These are phyloP conservation scores for Globisporangium paddicum DNA, from an alignment of 352 stramenopile species.

Conservation along the genomic window DNA sequence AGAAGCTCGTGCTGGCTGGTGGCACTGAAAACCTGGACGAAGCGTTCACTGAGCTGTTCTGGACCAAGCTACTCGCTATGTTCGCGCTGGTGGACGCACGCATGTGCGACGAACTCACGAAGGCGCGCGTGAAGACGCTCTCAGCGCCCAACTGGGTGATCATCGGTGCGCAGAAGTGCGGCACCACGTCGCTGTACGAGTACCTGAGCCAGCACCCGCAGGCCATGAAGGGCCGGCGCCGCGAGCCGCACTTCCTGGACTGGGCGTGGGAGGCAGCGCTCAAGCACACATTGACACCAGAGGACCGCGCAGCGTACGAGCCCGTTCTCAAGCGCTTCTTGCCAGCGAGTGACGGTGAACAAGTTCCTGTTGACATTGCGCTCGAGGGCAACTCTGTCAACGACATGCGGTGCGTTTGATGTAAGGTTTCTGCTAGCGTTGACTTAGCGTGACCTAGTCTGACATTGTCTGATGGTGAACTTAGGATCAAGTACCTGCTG, in stretches of 20 bases:
- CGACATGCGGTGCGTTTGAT: slow-evolving; percentile 32
- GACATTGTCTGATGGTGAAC: neutral
- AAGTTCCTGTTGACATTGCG: neutral
- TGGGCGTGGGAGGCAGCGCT: slow-evolving; percentile 41
- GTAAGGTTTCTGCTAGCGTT: neutral
- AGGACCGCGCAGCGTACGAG: slow-evolving; percentile 21
- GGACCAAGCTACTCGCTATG: slow-evolving; percentile 32
- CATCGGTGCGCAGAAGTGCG: slow-evolving; percentile 58
- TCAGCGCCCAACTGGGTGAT: slow-evolving; percentile 52
- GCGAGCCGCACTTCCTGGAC: slow-evolving; percentile 66
- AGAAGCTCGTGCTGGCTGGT: slow-evolving; percentile 3
- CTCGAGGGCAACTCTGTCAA: slow-evolving; percentile 28
- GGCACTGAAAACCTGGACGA: neutral
- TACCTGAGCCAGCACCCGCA: slow-evolving; percentile 85
- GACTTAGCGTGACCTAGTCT: neutral
- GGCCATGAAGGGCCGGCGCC: slow-evolving; percentile 60
- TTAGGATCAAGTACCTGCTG: slow-evolving; percentile 50
- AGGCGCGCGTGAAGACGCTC: slow-evolving; percentile 14
- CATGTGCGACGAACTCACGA: slow-evolving; percentile 25
- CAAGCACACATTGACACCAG: slow-evolving; percentile 20
- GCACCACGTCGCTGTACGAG: slow-evolving; percentile 60
- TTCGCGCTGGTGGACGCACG: slow-evolving; percentile 36
- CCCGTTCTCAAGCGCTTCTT: slow-evolving; percentile 21
- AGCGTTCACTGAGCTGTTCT: slow-evolving; percentile 17
- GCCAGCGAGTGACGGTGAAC: neutral